Evolutionary conservation across 495 filamentous ascomycete species (phyloP).

Genomic region (Aspergillus cavernicola): DNA sequence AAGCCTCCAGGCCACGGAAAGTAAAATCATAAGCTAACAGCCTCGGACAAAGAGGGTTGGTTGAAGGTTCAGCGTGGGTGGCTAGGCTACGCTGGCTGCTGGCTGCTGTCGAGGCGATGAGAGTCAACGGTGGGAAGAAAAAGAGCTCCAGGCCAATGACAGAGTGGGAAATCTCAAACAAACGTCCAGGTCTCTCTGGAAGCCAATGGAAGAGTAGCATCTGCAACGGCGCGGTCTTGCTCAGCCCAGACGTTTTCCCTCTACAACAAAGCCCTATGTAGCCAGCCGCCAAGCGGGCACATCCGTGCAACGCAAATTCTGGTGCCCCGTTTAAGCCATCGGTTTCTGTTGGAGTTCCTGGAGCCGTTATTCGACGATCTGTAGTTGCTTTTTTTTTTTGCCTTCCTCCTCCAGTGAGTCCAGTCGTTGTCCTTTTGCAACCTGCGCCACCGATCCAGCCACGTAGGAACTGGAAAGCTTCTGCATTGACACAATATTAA

Average conservation of each 20-base stretch:
- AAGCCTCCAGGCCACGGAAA: neutral
- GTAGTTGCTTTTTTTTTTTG: neutral
- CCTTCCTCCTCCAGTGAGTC: neutral
- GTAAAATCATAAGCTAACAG: neutral
- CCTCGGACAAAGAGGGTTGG: neutral
- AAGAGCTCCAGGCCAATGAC: slow-evolving; percentile 1
- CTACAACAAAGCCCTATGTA: slow-evolving; percentile 20
- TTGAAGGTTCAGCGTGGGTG: neutral
- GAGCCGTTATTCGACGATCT: slow-evolving; percentile 1
- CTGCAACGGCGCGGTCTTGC: slow-evolving; percentile 7
- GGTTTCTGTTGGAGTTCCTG: neutral
- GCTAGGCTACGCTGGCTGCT: neutral
- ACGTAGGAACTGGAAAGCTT: neutral
- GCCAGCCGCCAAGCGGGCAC: slow-evolving; percentile 12
- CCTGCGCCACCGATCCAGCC: slow-evolving; percentile 11
- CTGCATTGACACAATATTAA: slow-evolving; percentile 2
- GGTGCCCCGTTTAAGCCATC: neutral
- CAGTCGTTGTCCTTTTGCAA: neutral
- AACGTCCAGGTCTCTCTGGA: slow-evolving; percentile 3
- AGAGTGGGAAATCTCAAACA: slow-evolving; percentile 10
- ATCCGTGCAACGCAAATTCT: slow-evolving; percentile 8
- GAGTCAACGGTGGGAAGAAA: neutral
- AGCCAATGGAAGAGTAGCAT: neutral
- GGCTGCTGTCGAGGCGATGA: neutral
- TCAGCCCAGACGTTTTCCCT: neutral